Evolutionary conservation across 495 filamentous ascomycete species (phyloP).

Genomic region (Penicillium coffeae): DNA sequence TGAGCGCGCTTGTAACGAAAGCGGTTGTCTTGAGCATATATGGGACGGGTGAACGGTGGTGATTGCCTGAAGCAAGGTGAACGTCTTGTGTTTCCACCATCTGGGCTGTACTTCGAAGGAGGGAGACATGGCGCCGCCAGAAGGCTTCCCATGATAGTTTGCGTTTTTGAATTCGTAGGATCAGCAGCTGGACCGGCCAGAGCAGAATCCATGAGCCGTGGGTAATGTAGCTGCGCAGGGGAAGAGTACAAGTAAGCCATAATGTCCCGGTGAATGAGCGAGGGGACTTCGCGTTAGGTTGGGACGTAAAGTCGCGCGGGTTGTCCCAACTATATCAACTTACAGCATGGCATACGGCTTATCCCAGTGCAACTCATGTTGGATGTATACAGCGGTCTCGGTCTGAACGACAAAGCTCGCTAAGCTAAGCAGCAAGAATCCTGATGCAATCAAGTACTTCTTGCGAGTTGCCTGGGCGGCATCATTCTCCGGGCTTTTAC

Average conservation of each 20-base stretch:
- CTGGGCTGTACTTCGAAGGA: slow-evolving; percentile 73
- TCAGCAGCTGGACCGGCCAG: slow-evolving; percentile 78
- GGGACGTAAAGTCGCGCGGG: background rate
- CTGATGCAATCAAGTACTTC: slow-evolving; percentile 80
- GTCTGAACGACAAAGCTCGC: slow-evolving; percentile 86
- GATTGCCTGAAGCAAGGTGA: slow-evolving; percentile 44
- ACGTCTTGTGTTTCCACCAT: slow-evolving; percentile 76
- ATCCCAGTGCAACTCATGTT: slow-evolving; percentile 83
- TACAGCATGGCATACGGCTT: slow-evolving; percentile 98
- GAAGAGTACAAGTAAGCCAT: slow-evolving; percentile 13
- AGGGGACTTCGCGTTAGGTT: background rate
- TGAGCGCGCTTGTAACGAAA: slow-evolving; percentile 80
- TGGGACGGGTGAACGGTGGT: slow-evolving; percentile 55
- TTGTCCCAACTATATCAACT: slow-evolving; percentile 27
- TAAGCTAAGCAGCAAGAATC: slow-evolving; percentile 77
- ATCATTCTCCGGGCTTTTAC: slow-evolving; percentile 55
- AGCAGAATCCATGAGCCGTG: slow-evolving; percentile 90
- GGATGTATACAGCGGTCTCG: slow-evolving; percentile 90
- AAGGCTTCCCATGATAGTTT: slow-evolving; percentile 78
- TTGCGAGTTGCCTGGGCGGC: slow-evolving; percentile 60
- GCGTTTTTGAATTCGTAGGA: slow-evolving; percentile 70
- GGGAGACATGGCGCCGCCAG: slow-evolving; percentile 73
- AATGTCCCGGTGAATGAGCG: background rate
- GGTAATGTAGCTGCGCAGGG: slow-evolving; percentile 66
- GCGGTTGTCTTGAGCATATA: slow-evolving; percentile 77